Conservation (phyloP, 2,329 filamentous ascomycete genomes). For the Didymella sp. region DNA sequence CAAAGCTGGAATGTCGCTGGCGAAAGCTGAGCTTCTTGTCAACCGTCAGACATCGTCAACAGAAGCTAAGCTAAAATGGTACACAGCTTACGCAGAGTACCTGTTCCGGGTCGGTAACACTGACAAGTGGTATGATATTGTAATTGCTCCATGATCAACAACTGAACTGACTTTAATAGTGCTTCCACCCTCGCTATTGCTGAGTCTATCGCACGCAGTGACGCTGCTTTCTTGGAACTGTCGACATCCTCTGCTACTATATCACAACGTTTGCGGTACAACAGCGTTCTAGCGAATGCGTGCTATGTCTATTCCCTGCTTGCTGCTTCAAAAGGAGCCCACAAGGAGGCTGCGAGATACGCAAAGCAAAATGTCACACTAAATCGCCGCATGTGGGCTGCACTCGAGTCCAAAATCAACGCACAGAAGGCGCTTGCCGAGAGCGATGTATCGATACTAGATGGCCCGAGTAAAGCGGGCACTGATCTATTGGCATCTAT, state of each 20-base stretch:
- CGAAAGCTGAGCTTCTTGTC: constrained; percentile 62
- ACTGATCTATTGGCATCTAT: constrained; percentile 41
- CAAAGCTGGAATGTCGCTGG: constrained; percentile 64
- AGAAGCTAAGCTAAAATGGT: constrained; percentile 62
- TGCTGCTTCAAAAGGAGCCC: constrained; percentile 62
- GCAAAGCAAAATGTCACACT: constrained; percentile 58
- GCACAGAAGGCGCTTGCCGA: constrained; percentile 27
- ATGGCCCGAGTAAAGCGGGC: constrained; percentile 24
- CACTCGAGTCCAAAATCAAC: constrained; percentile 54
- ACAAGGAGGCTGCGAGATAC: constrained; percentile 56
- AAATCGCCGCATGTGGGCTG: constrained; percentile 60
- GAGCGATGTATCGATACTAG: constrained; percentile 24
- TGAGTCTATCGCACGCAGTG: constrained; percentile 37
- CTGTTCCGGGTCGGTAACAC: constrained; percentile 70
- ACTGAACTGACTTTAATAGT: constrained; percentile 33
- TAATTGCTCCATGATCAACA: background rate
- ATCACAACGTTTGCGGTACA: constrained; percentile 50
- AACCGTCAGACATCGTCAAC: constrained; percentile 51
- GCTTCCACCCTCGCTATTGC: constrained; percentile 40
- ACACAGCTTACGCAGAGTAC: constrained; percentile 78
- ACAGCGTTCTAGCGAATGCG: constrained; percentile 65
- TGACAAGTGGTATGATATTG: constrained; percentile 60
- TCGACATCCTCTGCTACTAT: constrained; percentile 43
- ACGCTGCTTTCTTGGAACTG: constrained; percentile 39
- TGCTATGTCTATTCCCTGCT: constrained; percentile 70